Base-by-base conservation (phyloP, 2,329 filamentous ascomycete species). In the Pleoardoris graminearum region DNA sequence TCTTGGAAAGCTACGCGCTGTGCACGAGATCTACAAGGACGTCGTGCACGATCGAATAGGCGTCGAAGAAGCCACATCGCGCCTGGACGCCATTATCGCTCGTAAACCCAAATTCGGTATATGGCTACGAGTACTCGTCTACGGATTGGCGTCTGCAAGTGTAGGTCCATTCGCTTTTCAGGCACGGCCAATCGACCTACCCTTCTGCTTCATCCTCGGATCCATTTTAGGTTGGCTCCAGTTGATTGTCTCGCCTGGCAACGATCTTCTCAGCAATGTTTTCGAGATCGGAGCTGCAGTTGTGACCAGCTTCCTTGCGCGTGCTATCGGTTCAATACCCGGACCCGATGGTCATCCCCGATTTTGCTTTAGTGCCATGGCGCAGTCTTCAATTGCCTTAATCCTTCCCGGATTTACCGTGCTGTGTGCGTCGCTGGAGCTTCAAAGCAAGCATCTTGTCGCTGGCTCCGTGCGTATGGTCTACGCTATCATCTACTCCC, bases 121-220 rank as follows among this genome's bases (percentile, higher is more conserved):
- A 12, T 78, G 75, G 73, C 56, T 75, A 2, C 67, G 76, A 4
- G 84, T 95, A 1, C 71, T 85, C 1, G 75, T 91, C 27, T 92
- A 90, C 60, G 91, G 91, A 0, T 74, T 91, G 5, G 90, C 90
- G 1, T 90, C 88, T 11, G 87, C 85, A 0, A 83, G 80, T 6
- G 90, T 94, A 1, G 90, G 88, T 0, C 89, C 89, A 0, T 94
- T 94, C 64, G 89, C 88, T 3, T 95, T 94, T 66, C 78, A 85
- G 50, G 89, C 88, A 2, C 83, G 89, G 3, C 83, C 86, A 35
- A 87, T 93, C 63, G 91, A 95, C 68, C 76, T 94, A 53, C 89
- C 89, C 0, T 81, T 92, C 23, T 85, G 86, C 17, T 94, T 94
- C 68, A 50, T 90, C 0, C 80, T 95, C 0, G 90, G 91, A 1